Base-by-base conservation (phyloP, 768 basidiomycete genomes). In the Cubamyces lactineus region DNA sequence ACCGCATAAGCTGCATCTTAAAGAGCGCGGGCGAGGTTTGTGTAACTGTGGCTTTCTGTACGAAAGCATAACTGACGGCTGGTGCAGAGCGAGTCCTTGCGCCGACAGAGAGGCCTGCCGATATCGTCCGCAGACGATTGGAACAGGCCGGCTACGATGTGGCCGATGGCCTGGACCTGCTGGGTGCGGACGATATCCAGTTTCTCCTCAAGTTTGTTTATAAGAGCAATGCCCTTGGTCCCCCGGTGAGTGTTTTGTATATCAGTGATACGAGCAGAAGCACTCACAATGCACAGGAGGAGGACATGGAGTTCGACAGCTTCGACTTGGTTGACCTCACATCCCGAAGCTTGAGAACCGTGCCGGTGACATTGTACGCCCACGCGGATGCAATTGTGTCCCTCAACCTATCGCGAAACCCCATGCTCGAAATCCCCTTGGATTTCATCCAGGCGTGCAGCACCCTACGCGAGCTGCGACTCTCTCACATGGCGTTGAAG, bases 401-500 rank as follows among this genome's bases (percentile, higher is more conserved):
- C 42, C 88, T 98, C 61, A 92, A 91, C 62, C 83, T 98, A 15
- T 96, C 94, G 3, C 86, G 92, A 46, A 99, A 98, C 71, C 94
- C 96, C 2, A 93, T 96, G 85, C 84, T 96, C 57, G 96, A 98
- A 73, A 89, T 98, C 39, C 97, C 96, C 0, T 86, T 94, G 52
- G 97, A 98, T 75, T 99, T 99, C 72, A 89, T 97, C 59, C 92
- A 97, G 74, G 85, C 89, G 5, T 96, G 94, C 71, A 84, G 84
- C 1, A 84, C 80, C 5, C 83, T 99, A 9, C 87, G 88, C 59
- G 95, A 97, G 68, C 84, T 99, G 45, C 86, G 88, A 8, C 79
- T 99, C 42, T 88, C 89, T 11, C 86, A 92, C 66, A 96, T 96
- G 91, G 92, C 92, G 13, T 89, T 98, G 83, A 97, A 96, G 75